A percentile compares a stretch with the other conserved stretches of the same genome.
Evolutionary conservation across 331 rosid species (phyloP).

Genomic region (Phaseolus coccineus): DNA sequence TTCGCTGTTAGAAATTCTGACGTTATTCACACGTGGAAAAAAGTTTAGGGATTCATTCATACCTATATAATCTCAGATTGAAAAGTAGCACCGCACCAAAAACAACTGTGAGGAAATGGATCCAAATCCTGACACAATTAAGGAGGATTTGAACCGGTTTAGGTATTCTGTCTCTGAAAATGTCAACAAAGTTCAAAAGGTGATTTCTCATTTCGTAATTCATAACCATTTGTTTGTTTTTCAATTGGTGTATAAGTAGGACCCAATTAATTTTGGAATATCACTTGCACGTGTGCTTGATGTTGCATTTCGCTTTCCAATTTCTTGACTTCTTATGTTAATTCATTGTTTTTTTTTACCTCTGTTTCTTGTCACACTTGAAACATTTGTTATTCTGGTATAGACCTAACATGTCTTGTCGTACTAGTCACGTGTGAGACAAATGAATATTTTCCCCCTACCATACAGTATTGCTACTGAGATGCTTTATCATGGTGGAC

Average conservation of each 20-base stretch:
- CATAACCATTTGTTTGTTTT: not conserved
- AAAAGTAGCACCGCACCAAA: not conserved
- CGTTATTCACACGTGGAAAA: not conserved
- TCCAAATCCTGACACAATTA: not conserved
- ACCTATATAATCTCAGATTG: not conserved
- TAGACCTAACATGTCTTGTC: not conserved
- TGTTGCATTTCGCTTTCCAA: not conserved
- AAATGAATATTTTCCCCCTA: not conserved
- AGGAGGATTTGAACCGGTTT: constrained; percentile 25
- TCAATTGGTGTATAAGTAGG: not conserved
- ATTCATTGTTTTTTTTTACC: constrained; percentile 2
- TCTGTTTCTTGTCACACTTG: not conserved
- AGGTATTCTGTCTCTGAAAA: not conserved
- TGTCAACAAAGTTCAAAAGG: constrained; percentile 32
- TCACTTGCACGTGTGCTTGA: not conserved
- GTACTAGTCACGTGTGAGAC: constrained; percentile 7
- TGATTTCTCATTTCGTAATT: constrained; percentile 7
- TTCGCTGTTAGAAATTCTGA: not conserved
- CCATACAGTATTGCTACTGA: not conserved
- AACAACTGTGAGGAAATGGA: not conserved
- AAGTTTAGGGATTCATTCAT: not conserved
- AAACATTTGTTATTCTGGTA: not conserved
- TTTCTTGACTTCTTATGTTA: not conserved
- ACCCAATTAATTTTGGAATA: not conserved
- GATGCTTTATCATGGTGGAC: not conserved